phyloP scores from a whole-genome alignment of 805 yeast species.

The Candida montana region DNA sequence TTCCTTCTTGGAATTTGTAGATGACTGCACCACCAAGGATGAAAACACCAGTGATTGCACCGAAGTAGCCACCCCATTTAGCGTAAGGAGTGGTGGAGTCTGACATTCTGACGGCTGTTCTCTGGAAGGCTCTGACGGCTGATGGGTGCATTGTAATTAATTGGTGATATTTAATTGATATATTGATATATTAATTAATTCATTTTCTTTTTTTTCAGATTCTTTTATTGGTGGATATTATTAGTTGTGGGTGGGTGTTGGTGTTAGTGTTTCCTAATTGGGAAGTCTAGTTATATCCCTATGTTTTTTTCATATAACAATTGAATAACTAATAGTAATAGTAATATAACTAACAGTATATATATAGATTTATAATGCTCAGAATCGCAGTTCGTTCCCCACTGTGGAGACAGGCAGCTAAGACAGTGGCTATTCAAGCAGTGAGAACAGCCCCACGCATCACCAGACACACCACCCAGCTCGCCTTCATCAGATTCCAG shows the following conservation, averaged over 20 bases:
- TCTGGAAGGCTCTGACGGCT: slow-evolving; percentile 22
- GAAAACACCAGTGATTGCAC: slow-evolving; percentile 21
- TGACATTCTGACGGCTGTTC: slow-evolving; percentile 22
- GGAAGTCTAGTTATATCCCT: slow-evolving; percentile 2
- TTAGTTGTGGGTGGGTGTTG: no score
- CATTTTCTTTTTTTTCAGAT: slow-evolving; percentile 1
- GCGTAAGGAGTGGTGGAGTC: slow-evolving; percentile 9
- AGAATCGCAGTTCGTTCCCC: slow-evolving; percentile 4
- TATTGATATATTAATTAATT: not conserved
- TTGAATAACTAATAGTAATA: no score
- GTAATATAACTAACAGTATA: no score
- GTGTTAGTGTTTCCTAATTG: slow-evolving; percentile 3
- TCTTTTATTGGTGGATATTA: not conserved
- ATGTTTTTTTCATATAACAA: not conserved
- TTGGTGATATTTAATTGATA: not conserved
- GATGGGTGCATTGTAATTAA: slow-evolving; percentile 21
- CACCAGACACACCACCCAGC: not conserved
- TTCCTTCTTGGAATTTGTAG: slow-evolving; percentile 22
- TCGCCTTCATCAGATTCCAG: slow-evolving; percentile 8
- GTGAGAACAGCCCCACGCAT: not conserved
- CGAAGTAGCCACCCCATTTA: slow-evolving; percentile 23
- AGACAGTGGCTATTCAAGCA: not conserved
- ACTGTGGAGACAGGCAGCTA: not conserved
- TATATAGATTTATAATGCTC: no score
- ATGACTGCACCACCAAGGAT: slow-evolving; percentile 21